These are phyloP conservation scores for Leptoxyphium fumago DNA, from an alignment of 2,329 filamentous ascomycete species.

Conservation along the genomic window DNA sequence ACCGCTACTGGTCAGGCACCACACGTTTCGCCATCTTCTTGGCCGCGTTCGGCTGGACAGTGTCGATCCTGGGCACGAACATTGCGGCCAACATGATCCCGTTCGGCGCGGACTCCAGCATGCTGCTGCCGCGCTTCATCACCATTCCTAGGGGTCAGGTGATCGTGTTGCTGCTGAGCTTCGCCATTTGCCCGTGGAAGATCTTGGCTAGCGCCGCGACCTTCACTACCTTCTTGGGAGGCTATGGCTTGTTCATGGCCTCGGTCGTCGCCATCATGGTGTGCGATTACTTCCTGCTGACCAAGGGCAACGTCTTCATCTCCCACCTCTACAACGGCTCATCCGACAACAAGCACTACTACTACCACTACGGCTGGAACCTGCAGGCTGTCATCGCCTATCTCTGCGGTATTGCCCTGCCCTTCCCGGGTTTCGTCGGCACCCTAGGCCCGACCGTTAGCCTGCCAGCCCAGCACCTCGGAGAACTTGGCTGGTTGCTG, in stretches of 20 bases:
- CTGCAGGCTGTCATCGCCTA: slow-evolving; percentile 45
- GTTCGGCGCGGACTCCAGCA: slow-evolving; percentile 20
- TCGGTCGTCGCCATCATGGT: slow-evolving; percentile 48
- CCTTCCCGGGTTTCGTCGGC: slow-evolving; percentile 40
- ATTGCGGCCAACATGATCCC: slow-evolving; percentile 23
- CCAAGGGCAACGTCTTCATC: slow-evolving; percentile 20
- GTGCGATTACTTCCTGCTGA: slow-evolving; percentile 44
- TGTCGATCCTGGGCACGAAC: slow-evolving; percentile 25
- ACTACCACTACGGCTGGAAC: slow-evolving; percentile 39
- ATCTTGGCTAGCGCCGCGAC: slow-evolving; percentile 44
- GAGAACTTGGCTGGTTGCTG: slow-evolving; percentile 48
- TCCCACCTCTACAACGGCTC: slow-evolving; percentile 31
- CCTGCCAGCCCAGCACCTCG: slow-evolving; percentile 21
- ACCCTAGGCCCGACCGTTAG: slow-evolving; percentile 24
- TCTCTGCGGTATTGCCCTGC: slow-evolving; percentile 41
- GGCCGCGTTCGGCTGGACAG: slow-evolving; percentile 21
- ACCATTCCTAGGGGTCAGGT: slow-evolving; percentile 26
- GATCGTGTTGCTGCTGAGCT: slow-evolving; percentile 24
- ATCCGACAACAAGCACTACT: slow-evolving; percentile 32
- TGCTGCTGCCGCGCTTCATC: slow-evolving; percentile 35
- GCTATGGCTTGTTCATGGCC: slow-evolving; percentile 46
- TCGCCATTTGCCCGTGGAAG: slow-evolving; percentile 52
- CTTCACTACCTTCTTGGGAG: slow-evolving; percentile 46
- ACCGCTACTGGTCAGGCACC: slow-evolving; percentile 17
- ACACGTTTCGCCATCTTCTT: slow-evolving; percentile 27